Evolutionary conservation across 2,329 filamentous ascomycete genomes (phyloP).

Genomic region (Curvularia lunata): DNA sequence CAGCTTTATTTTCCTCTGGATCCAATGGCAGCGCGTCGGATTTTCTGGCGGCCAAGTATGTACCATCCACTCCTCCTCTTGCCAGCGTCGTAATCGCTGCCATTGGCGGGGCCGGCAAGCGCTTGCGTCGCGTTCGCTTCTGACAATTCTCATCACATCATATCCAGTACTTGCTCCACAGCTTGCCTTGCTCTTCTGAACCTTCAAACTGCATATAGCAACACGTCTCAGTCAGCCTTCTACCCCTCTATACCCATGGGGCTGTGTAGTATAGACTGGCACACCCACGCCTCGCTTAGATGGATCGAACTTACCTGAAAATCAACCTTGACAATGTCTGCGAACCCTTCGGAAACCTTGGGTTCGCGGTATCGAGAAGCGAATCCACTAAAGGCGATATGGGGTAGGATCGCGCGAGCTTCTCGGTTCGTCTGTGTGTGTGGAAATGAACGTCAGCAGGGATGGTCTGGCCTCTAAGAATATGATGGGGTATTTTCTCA

Average conservation of each 20-base stretch:
- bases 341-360: conserved; percentile 76
- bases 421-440: conserved; percentile 77
- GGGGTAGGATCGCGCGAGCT: conserved; percentile 73
- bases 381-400: conserved; percentile 81
- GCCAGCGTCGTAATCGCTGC: conserved; percentile 25
- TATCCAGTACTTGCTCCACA: conserved; percentile 82
- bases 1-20: background rate
- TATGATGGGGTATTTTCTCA: background rate
- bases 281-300: conserved; percentile 5
- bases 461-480: conserved; percentile 11
- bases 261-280: conserved; percentile 1
- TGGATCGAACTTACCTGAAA: conserved; percentile 64
- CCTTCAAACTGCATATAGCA: conserved; percentile 64
- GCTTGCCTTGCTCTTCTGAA: conserved; percentile 67
- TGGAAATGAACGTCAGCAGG: conserved; percentile 25
- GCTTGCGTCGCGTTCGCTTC: conserved; percentile 6
- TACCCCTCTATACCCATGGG: conserved; percentile 1
- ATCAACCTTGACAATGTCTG: conserved; percentile 75
- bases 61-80: background rate
- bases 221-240: conserved; percentile 27
- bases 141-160: conserved; percentile 45
- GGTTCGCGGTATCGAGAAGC: conserved; percentile 75
- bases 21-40: conserved; percentile 15
- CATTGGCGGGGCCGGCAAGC: background rate
- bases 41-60: background rate